These are phyloP conservation scores for Aristolochia fimbriata DNA, from an alignment of 164 flowering plant genomes.

Conservation along the genomic window DNA sequence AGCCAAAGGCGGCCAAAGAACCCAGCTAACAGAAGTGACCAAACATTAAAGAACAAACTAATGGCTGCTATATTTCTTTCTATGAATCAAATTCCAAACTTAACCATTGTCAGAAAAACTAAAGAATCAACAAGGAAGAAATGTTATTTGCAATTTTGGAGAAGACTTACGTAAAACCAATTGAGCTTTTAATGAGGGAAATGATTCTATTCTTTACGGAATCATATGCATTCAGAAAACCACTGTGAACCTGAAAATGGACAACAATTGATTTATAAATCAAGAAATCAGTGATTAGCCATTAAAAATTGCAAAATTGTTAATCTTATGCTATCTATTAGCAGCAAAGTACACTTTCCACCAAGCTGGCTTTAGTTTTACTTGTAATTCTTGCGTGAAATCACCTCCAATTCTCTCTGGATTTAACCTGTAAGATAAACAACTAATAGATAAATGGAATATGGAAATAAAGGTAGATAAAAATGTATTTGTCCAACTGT, in stretches of 20 bases:
- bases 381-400: slow-evolving; percentile 89
- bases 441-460: too few species aligned
- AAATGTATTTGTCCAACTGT: too few species aligned
- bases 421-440: slow-evolving; percentile 43
- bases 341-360: too few species aligned
- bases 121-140: neutral
- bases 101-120: neutral
- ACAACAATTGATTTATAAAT: too few species aligned
- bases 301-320: too few species aligned
- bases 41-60: too few species aligned
- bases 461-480: too few species aligned
- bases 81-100: neutral
- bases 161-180: slow-evolving; percentile 52
- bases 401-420: slow-evolving; percentile 97
- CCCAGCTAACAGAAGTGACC: too few species aligned
- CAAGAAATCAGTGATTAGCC: too few species aligned
- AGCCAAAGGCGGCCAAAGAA: too few species aligned
- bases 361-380: slow-evolving; percentile 15
- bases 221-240: slow-evolving; percentile 91
- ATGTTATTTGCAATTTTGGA: neutral
- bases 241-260: slow-evolving; percentile 76
- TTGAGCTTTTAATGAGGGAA: slow-evolving; percentile 55
- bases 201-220: slow-evolving; percentile 76
- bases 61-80: neutral
- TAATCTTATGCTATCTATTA: too few species aligned